Evolutionary conservation across 2,329 filamentous ascomycete species (phyloP), one percentile per base, ranked within the genome.

Genomic region (Penicillium sp.): DNA sequence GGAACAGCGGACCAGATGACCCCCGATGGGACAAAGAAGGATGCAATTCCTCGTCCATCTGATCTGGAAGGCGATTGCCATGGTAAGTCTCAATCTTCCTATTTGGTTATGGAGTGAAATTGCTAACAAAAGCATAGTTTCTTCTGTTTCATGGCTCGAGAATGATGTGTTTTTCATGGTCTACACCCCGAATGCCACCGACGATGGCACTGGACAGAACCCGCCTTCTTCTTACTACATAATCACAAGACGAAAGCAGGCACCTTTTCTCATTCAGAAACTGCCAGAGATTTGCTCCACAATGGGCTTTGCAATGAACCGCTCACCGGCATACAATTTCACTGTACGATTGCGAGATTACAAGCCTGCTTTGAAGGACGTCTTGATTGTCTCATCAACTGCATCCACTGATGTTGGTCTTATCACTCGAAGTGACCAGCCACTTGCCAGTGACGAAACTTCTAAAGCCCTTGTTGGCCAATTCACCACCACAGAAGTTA

Each of bases 141-240:
- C 91, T 4, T 89, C 89, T 16, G 82, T 99, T 41, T 83, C 84
- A 37, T 99, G 96, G 95, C 82, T 98, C 21, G 90, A 95, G 68
- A 96, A 95, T 65, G 79, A 96, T 65, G 78, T 93, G 2, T 96
- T 97, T 70, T 80, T 98, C 45, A 82, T 88, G 54, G 84, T 95
- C 22, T 89, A 97, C 73, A 91, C 90, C 1, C 82, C 85, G n/a
- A 77, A 73, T 53, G 58, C 59, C n/a, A 78, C 82, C 29, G 83
- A 82, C 59, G 80, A 82, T 54, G 82, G 84, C 39, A 79, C 81
- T 52, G 76, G 77, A 24, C 67, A 68, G 26, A 79, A 81, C 9
- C 84, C 86, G 6, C 75, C 84, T 26, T 91, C 90, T 1, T 81
- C 83, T n/a, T 96, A 92, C 68, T 88, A 96, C 70, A 80, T 96